These are phyloP conservation scores for Neurospora sp. DNA, from an alignment of 2,329 filamentous ascomycete genomes.

Conservation along the genomic window DNA sequence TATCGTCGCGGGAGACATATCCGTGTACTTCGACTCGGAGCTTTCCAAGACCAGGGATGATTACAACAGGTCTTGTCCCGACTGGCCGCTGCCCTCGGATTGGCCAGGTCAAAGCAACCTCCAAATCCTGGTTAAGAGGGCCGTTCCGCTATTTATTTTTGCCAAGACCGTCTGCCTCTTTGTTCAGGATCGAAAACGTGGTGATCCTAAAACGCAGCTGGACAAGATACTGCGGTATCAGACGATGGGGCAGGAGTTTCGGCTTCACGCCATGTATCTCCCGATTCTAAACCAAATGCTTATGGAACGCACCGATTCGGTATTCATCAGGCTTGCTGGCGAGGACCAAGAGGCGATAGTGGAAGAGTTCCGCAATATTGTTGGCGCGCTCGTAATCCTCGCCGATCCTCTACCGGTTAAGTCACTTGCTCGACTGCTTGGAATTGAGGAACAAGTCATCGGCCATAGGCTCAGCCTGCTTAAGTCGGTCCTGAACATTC, in stretches of 20 bases:
- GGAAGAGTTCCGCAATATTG: too few species aligned
- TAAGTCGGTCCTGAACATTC: slow-evolving; percentile 25
- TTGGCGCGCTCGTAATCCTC: too few species aligned
- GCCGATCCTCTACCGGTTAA: too few species aligned
- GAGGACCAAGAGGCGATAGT: too few species aligned
- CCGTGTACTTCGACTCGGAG: slow-evolving; percentile 21
- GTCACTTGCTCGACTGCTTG: slow-evolving; percentile 19
- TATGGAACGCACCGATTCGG: too few species aligned
- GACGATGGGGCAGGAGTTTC: too few species aligned
- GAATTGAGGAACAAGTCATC: slow-evolving; percentile 9
- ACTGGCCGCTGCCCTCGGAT: slow-evolving; percentile 9
- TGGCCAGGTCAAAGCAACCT: slow-evolving; percentile 9
- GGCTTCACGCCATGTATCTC: too few species aligned
- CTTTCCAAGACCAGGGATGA: slow-evolving; percentile 19
- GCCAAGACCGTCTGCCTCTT: slow-evolving; percentile 21
- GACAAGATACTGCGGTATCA: too few species aligned
- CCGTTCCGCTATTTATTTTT: slow-evolving; percentile 22
- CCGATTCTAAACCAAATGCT: too few species aligned
- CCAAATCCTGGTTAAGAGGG: slow-evolving; percentile 10
- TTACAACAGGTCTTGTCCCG: slow-evolving; percentile 9
- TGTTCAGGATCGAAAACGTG: slow-evolving; percentile 8
- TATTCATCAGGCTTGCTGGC: rapidly evolving
- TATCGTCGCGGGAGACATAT: slow-evolving; percentile 26
- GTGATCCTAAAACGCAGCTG: too few species aligned
- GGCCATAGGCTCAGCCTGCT: slow-evolving; percentile 18